phyloP scores from a whole-genome alignment of 2,329 filamentous ascomycete species.

The Fusarium sp. region DNA sequence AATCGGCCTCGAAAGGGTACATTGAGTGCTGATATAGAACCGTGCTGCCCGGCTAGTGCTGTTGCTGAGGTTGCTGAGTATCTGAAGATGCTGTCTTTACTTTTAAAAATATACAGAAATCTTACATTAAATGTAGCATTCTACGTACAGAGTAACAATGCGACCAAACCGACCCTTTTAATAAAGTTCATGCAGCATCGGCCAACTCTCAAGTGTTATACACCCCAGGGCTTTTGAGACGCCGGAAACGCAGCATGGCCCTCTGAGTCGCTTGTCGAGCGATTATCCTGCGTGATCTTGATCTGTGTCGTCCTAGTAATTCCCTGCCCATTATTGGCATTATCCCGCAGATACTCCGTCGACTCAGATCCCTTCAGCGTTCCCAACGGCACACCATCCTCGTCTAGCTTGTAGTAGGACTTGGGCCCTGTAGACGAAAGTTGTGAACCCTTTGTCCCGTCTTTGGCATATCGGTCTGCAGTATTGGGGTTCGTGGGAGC shows the following conservation, averaged over 20 bases:
- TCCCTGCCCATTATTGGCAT: background rate
- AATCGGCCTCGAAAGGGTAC: background rate
- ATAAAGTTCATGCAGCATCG: background rate
- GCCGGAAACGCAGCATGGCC: background rate
- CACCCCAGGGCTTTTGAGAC: background rate
- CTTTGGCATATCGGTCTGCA: background rate
- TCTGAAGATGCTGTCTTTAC: accelerated
- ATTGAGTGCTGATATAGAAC: background rate
- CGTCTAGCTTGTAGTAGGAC: slow-evolving; percentile 1
- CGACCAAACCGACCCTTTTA: background rate
- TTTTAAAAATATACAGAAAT: background rate
- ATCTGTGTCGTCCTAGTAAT: slow-evolving; percentile 1
- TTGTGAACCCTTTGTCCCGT: background rate
- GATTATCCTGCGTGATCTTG: background rate
- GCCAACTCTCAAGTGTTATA: background rate
- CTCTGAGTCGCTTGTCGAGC: background rate
- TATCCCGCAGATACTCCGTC: background rate
- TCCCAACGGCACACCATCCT: background rate
- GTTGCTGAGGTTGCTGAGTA: too few species aligned
- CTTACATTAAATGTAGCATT: background rate
- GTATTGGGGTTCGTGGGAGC: background rate
- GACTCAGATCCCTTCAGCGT: background rate
- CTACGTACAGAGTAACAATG: background rate
- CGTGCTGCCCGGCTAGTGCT: too few species aligned
- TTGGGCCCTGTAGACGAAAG: background rate